Evolutionary conservation across 495 filamentous ascomycete species (phyloP).

Genomic region (Amniculicola lignicola): DNA sequence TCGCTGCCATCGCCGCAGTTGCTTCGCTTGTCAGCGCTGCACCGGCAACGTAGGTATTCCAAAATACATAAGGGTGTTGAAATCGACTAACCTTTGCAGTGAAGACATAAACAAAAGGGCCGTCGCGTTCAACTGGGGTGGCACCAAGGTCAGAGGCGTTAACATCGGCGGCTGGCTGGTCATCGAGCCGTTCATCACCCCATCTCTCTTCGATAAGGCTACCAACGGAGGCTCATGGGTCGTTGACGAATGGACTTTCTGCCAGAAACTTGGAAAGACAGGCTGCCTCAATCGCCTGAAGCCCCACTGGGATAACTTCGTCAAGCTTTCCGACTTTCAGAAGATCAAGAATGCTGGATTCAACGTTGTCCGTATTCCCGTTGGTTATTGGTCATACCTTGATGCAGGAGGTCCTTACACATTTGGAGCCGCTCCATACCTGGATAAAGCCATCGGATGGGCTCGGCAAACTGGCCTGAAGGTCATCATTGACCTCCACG

Average conservation of each 20-base stretch:
- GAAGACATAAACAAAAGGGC: background rate
- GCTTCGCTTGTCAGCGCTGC: background rate
- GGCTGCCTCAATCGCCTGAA: slow-evolving; percentile 66
- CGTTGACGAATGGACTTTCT: slow-evolving; percentile 46
- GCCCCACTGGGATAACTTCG: slow-evolving; percentile 50
- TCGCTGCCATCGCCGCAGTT: background rate
- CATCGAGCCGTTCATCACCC: slow-evolving; percentile 47
- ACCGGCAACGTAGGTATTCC: background rate
- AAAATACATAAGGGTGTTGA: background rate
- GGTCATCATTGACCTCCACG: slow-evolving; percentile 52
- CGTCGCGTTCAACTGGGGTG: slow-evolving; percentile 35
- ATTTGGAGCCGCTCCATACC: slow-evolving; percentile 46
- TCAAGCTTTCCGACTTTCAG: slow-evolving; percentile 41
- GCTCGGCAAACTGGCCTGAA: slow-evolving; percentile 45
- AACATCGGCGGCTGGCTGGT: slow-evolving; percentile 48
- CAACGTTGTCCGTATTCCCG: slow-evolving; percentile 50
- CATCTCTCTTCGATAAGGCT: slow-evolving; percentile 39
- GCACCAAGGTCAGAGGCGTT: slow-evolving; percentile 42
- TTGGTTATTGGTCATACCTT: slow-evolving; percentile 51
- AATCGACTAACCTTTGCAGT: background rate
- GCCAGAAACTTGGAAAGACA: slow-evolving; percentile 57
- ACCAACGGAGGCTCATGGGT: slow-evolving; percentile 28
- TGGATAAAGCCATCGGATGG: slow-evolving; percentile 49
- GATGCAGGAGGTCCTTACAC: slow-evolving; percentile 47
- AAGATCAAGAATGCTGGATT: slow-evolving; percentile 47